A percentile compares a stretch with the other conserved stretches of the same genome.
These are phyloP conservation scores for Colletotrichum caudatum DNA, from an alignment of 2,329 filamentous ascomycete species.

Conservation along the genomic window DNA sequence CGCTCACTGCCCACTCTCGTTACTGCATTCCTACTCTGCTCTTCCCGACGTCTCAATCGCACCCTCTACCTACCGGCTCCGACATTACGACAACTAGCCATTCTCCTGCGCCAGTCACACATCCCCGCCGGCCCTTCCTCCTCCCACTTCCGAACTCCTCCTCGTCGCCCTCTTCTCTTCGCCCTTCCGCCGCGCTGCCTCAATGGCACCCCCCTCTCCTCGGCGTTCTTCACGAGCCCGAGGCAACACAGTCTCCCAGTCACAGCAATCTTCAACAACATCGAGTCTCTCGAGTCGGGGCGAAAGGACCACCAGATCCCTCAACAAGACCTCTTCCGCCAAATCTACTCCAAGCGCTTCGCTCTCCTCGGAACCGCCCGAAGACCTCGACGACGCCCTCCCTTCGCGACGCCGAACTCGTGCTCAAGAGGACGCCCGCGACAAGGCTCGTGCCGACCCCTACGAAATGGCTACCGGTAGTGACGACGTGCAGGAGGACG, in stretches of 20 bases:
- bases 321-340: slow-evolving; percentile 78
- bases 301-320: slow-evolving; percentile 79
- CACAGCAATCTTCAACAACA: slow-evolving; percentile 82
- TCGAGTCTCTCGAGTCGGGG: slow-evolving; percentile 81
- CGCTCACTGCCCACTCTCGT: slow-evolving; percentile 37
- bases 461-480: slow-evolving; percentile 71
- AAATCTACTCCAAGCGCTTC: slow-evolving; percentile 82
- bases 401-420: slow-evolving; percentile 84
- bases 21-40: slow-evolving; percentile 42
- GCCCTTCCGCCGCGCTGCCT: slow-evolving; percentile 44
- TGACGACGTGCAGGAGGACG: slow-evolving; percentile 83
- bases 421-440: slow-evolving; percentile 72
- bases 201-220: slow-evolving; percentile 75
- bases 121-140: slow-evolving; percentile 47
- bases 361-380: slow-evolving; percentile 75
- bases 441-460: slow-evolving; percentile 59
- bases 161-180: slow-evolving; percentile 24
- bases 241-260: slow-evolving; percentile 78
- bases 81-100: slow-evolving; percentile 48
- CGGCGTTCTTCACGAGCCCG: slow-evolving; percentile 94
- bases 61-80: slow-evolving; percentile 46
- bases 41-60: slow-evolving; percentile 45
- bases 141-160: slow-evolving; percentile 48
- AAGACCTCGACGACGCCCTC: slow-evolving; percentile 76
- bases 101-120: slow-evolving; percentile 49